Evolutionary conservation across 1,139 yeast genomes (phyloP).

Genomic region (Yamadazyma blattariae): DNA sequence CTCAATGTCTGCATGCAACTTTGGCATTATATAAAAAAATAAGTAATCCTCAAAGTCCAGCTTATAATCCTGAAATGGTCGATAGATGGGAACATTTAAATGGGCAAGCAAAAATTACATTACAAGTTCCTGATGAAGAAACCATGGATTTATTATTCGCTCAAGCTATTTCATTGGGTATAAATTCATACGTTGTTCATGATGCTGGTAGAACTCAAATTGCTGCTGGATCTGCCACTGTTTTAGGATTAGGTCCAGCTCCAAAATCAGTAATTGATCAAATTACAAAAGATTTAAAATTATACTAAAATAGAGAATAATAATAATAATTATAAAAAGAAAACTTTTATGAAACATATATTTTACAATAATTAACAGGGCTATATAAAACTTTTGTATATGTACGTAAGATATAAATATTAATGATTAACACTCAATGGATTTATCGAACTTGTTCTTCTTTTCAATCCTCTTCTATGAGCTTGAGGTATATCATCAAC

Average conservation of each 20-base stretch:
- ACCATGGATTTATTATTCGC: slow-evolving; percentile 78
- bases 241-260: slow-evolving; percentile 94
- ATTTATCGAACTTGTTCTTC: slow-evolving; percentile 45
- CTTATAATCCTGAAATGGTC: slow-evolving; percentile 59
- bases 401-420: not conserved
- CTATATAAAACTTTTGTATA: slow-evolving; percentile 3
- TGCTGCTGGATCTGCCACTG: slow-evolving; percentile 93
- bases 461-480: slow-evolving; percentile 29
- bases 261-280: slow-evolving; percentile 81
- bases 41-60: slow-evolving; percentile 47
- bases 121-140: slow-evolving; percentile 73
- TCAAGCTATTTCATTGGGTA: slow-evolving; percentile 74
- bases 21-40: slow-evolving; percentile 80
- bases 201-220: slow-evolving; percentile 98
- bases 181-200: slow-evolving; percentile 77
- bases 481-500: slow-evolving; percentile 31
- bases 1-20: slow-evolving; percentile 98
- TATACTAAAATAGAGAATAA: slow-evolving; percentile 46
- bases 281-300: slow-evolving; percentile 73
- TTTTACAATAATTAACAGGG: not conserved
- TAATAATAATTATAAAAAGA: too few relatives aligned
- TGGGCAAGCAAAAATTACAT: slow-evolving; percentile 95
- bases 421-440: slow-evolving; percentile 30
- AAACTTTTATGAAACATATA: not conserved
- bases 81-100: slow-evolving; percentile 71